Evolutionary conservation across 352 stramenopile species (phyloP), one percentile per base, ranked within the genome.

Genomic region (Globisporangium solare): DNA sequence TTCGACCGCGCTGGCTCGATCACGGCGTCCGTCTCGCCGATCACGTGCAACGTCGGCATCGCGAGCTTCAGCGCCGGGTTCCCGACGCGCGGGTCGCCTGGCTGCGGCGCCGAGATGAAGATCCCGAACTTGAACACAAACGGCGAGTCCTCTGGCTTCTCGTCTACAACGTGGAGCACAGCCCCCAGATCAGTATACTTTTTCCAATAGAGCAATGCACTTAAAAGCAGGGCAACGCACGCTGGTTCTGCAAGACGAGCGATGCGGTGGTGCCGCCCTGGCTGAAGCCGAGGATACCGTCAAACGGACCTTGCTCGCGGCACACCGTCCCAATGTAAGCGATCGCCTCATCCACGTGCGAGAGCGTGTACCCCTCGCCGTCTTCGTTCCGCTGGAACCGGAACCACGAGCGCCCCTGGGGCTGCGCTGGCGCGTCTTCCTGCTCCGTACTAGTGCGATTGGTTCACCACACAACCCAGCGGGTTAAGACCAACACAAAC

Each of bases 251-350:
- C 18, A 95, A 61, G 20, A 93, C 71, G 32, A 88, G 37, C 0
- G 75, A 82, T 0, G 83, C 76, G 54, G 91, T 80, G 27, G 79
- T 84, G 17, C 82, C 85, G 37, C 85, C 85, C 53, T 94, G 83
- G 58, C 83, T 93, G 58, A 95, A 95, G 32, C 85, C 85, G 45
- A 93, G 89, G 37, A 95, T 74, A 18, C 86, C 86, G 42, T 94
- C 76, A 51, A 95, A 95, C 11, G 86, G 86, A n/a, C 83, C 83
- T 39, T 93, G 79, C 17, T 76, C 81, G 27, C 70, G 71, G 32
- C 76, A 75, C 35, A 92, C 79, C 20, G 66, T 61, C 10, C 65
- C 73, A 6, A 95, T 52, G 57, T 89, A 93, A 4, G 80, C 79
- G 31, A 92, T 70, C 3, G 81, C 68, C 52, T 92, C 81, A 8